These are phyloP conservation scores for Trypanosoma theileri DNA, from an alignment of 208 protist genomes.

Conservation along the genomic window DNA sequence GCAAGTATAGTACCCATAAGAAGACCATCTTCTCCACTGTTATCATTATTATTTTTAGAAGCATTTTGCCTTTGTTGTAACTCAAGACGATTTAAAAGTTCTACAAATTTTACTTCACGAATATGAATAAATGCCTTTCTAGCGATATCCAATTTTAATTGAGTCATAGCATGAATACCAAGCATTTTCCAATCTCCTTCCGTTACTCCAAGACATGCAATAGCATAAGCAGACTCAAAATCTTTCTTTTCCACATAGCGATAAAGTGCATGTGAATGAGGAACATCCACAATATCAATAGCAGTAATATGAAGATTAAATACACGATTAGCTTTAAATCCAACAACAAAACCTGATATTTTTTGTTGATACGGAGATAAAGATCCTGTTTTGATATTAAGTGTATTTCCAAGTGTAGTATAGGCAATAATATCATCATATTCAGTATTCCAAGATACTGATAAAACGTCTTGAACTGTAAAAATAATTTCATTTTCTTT, in stretches of 20 bases:
- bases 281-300: constrained; percentile 93
- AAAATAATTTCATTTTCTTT: constrained; percentile 90
- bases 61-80: constrained; percentile 51
- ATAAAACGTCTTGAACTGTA: constrained; percentile 82
- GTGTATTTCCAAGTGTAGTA: constrained; percentile 62
- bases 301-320: constrained; percentile 89
- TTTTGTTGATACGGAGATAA: constrained; percentile 94
- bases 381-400: constrained; percentile 93
- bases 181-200: constrained; percentile 94
- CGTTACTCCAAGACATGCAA: constrained; percentile 95
- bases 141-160: constrained; percentile 91
- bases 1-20: constrained; percentile 90
- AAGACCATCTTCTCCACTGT: constrained; percentile 56
- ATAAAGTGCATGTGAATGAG: constrained; percentile 90
- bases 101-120: constrained; percentile 90
- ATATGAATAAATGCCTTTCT: constrained; percentile 92
- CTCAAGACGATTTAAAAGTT: constrained; percentile 91
- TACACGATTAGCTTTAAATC: constrained; percentile 94
- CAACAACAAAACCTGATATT: constrained; percentile 93
- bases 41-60: constrained; percentile 25
- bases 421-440: constrained; percentile 96
- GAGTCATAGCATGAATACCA: constrained; percentile 89
- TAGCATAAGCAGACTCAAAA: constrained; percentile 85
- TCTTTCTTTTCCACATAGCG: constrained; percentile 92
- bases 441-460: constrained; percentile 94